Conservation (phyloP, 1,284 basidiomycete genomes). For the Dichomitus squalens region DNA sequence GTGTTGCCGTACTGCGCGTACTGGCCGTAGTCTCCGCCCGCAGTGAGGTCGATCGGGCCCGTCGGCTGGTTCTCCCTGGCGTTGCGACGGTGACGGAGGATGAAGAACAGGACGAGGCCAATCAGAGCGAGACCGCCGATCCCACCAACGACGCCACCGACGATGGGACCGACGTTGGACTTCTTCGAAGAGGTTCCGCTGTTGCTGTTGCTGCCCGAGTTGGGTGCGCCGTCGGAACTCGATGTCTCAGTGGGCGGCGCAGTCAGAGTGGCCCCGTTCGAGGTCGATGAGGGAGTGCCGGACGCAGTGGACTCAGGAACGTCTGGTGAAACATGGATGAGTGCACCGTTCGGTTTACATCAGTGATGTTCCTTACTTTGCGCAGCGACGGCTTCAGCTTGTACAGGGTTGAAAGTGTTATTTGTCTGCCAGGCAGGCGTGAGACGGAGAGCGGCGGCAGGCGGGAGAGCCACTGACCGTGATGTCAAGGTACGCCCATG, state of each 20-base stretch:
- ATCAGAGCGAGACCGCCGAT: slow-evolving; percentile 8
- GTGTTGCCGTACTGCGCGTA: slow-evolving; percentile 7
- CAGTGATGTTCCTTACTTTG: background rate
- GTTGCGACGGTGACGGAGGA: slow-evolving; percentile 11
- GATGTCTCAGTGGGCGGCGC: background rate
- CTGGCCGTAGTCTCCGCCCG: slow-evolving; percentile 1
- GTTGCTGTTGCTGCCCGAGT: background rate
- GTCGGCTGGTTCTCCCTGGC: slow-evolving; percentile 2
- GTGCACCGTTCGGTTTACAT: background rate
- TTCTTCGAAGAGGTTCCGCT: slow-evolving; percentile 5
- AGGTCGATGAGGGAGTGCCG: background rate
- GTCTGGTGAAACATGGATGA: background rate
- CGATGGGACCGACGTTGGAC: slow-evolving; percentile 16
- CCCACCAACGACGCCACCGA: slow-evolving; percentile 11
- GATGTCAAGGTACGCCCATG: slow-evolving; percentile 20
- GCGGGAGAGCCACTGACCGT: slow-evolving; percentile 1
- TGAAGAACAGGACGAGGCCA: slow-evolving; percentile 14
- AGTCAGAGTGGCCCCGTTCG: background rate
- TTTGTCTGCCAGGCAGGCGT: background rate
- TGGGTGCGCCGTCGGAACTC: background rate
- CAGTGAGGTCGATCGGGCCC: slow-evolving; percentile 10
- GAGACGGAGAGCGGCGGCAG: background rate
- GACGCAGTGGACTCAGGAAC: slow-evolving; percentile 10
- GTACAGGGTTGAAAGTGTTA: slow-evolving; percentile 6
- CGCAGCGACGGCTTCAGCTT: slow-evolving; percentile 3